A percentile compares a stretch with the other conserved stretches of the same genome.
phyloP scores from a whole-genome alignment of 768 basidiomycete species.

The Cyclocybe aegerita region DNA sequence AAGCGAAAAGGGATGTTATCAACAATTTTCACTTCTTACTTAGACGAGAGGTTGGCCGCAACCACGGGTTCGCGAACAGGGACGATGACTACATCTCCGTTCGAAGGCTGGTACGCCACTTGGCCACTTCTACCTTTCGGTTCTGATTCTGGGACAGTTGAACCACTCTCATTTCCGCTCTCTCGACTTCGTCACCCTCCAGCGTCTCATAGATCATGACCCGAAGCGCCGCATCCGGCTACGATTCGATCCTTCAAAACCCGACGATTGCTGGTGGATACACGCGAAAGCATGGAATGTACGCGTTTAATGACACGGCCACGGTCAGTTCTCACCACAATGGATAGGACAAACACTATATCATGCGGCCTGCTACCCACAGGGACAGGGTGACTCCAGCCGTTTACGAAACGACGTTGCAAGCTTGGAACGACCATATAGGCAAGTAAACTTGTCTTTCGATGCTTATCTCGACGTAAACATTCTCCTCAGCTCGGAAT shows the following conservation, averaged over 20 bases:
- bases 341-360: constrained; percentile 13
- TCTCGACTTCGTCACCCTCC: constrained; percentile 14
- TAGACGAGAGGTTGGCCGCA: constrained; percentile 6
- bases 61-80: constrained; percentile 14
- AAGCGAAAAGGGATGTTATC: background rate
- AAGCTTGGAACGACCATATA: constrained; percentile 17
- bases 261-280: constrained; percentile 19
- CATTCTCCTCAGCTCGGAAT: constrained; percentile 12
- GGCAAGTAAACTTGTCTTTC: constrained; percentile 4
- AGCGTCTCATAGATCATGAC: constrained; percentile 13
- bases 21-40: constrained; percentile 12
- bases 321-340: background rate
- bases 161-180: constrained; percentile 18
- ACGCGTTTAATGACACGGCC: background rate
- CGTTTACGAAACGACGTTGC: constrained; percentile 16
- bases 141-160: constrained; percentile 5
- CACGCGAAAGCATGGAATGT: constrained; percentile 18
- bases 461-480: background rate
- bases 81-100: constrained; percentile 16
- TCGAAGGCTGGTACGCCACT: constrained; percentile 6
- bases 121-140: background rate
- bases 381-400: constrained; percentile 3
- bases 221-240: constrained; percentile 13
- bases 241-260: constrained; percentile 11
- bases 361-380: constrained; percentile 10